These are phyloP conservation scores for Termitomyces bulborhizus DNA, from an alignment of 768 basidiomycete genomes.

Conservation along the genomic window DNA sequence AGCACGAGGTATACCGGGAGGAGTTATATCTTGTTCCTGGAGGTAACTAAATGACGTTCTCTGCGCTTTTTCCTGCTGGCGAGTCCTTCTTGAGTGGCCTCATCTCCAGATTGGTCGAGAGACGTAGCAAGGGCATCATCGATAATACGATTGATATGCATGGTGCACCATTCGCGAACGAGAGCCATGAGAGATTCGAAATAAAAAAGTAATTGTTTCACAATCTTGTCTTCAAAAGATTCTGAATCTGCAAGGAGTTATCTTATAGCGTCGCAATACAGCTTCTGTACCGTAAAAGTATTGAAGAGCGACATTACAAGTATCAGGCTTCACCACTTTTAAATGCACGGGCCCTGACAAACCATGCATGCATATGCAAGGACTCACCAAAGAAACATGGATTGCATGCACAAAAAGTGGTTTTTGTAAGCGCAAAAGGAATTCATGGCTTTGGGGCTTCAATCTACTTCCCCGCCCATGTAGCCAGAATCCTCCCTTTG, in stretches of 20 bases:
- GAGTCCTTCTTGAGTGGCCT: neutral
- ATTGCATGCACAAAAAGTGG: neutral
- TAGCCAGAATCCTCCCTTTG: neutral
- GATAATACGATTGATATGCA: neutral
- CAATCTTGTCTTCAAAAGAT: neutral
- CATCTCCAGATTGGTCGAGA: neutral
- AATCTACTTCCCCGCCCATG: neutral
- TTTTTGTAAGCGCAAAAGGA: no score
- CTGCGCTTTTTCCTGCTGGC: neutral
- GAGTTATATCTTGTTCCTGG: neutral
- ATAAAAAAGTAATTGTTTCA: neutral
- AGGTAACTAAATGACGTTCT: neutral
- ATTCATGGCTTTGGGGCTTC: no score
- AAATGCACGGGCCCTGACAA: neutral
- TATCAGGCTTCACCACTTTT: neutral
- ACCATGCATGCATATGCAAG: neutral
- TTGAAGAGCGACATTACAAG: neutral
- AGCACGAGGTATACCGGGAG: neutral
- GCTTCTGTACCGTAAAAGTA: neutral
- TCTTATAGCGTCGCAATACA: neutral
- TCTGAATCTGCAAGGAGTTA: neutral
- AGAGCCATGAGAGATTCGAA: no score
- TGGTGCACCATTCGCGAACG: no score
- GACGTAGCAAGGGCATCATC: neutral
- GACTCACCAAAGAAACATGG: slow-evolving; percentile 1